Conservation (phyloP, 352 stramenopile species). For the Phytopythium delawarense region DNA sequence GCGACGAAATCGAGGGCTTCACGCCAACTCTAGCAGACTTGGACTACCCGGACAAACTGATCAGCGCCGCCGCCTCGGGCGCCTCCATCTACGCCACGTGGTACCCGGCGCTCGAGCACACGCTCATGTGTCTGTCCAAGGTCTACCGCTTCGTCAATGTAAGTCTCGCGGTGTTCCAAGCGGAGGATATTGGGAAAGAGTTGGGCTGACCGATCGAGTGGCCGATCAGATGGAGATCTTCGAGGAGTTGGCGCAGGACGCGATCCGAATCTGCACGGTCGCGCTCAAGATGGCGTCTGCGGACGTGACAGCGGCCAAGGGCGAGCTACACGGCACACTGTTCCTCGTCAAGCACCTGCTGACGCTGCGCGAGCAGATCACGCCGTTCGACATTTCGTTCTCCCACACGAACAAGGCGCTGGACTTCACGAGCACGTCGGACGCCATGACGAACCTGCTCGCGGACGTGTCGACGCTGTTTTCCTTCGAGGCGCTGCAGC, state of each 20-base stretch:
- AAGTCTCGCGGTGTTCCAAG: constrained; percentile 1
- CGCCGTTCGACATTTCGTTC: constrained; percentile 82
- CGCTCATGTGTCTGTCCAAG: constrained; percentile 81
- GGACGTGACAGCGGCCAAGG: constrained; percentile 50
- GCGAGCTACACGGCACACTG: constrained; percentile 53
- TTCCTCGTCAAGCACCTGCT: constrained; percentile 84
- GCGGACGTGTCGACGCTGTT: constrained; percentile 64
- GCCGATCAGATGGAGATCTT: constrained; percentile 75
- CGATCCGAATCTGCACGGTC: constrained; percentile 73
- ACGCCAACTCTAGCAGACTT: constrained; percentile 43
- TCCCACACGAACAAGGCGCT: constrained; percentile 63
- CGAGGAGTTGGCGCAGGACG: constrained; percentile 78
- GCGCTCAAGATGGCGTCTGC: constrained; percentile 75
- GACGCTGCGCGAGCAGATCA: constrained; percentile 81
- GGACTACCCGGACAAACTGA: constrained; percentile 71
- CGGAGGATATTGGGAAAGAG: background rate
- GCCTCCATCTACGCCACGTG: constrained; percentile 71
- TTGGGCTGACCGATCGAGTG: background rate
- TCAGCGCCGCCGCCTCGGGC: constrained; percentile 20
- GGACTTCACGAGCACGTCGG: constrained; percentile 70
- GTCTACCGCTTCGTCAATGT: constrained; percentile 84
- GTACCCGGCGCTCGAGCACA: constrained; percentile 82
- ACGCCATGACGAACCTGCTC: constrained; percentile 71
- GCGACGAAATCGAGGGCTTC: constrained; percentile 82
- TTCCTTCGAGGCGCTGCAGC: constrained; percentile 42